A percentile compares a stretch with the other conserved stretches of the same genome.
These are phyloP conservation scores for Serpula lacrymans DNA, from an alignment of 768 basidiomycete species.

Conservation along the genomic window DNA sequence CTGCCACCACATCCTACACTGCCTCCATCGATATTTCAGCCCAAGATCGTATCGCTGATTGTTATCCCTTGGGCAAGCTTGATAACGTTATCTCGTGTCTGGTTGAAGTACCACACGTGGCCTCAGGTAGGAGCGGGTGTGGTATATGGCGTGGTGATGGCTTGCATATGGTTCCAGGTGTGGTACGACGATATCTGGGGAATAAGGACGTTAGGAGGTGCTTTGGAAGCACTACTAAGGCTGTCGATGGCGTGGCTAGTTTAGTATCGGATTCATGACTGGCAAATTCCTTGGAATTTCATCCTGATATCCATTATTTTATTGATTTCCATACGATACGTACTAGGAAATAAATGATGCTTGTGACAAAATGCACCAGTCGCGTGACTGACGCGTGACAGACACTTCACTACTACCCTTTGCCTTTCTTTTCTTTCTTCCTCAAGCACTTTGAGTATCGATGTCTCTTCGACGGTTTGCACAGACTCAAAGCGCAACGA, in stretches of 20 bases:
- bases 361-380: too few relatives aligned
- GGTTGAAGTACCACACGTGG: conserved; percentile 77
- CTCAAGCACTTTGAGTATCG: background rate
- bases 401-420: conserved; percentile 12
- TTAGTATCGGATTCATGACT: too few relatives aligned
- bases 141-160: conserved; percentile 51
- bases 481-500: conserved; percentile 45
- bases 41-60: conserved; percentile 44
- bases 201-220: conserved; percentile 17
- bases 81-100: conserved; percentile 63
- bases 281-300: too few relatives aligned
- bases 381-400: conserved; percentile 22
- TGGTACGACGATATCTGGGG: conserved; percentile 40
- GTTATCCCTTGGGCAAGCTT: conserved; percentile 51
- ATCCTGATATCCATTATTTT: too few relatives aligned
- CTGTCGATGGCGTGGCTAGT: too few relatives aligned
- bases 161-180: conserved; percentile 51
- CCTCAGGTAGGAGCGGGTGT: conserved; percentile 62
- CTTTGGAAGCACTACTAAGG: conserved; percentile 8
- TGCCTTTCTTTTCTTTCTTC: conserved; percentile 11
- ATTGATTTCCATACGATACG: too few relatives aligned
- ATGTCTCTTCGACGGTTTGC: conserved; percentile 62
- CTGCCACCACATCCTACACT: conserved; percentile 60
- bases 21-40: conserved; percentile 23
- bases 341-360: too few relatives aligned